Percentiles rank a stretch among this genome's conserved stretches.
Evolutionary conservation across 163 green algal species (phyloP).

Genomic region (Prototheca cutis): DNA sequence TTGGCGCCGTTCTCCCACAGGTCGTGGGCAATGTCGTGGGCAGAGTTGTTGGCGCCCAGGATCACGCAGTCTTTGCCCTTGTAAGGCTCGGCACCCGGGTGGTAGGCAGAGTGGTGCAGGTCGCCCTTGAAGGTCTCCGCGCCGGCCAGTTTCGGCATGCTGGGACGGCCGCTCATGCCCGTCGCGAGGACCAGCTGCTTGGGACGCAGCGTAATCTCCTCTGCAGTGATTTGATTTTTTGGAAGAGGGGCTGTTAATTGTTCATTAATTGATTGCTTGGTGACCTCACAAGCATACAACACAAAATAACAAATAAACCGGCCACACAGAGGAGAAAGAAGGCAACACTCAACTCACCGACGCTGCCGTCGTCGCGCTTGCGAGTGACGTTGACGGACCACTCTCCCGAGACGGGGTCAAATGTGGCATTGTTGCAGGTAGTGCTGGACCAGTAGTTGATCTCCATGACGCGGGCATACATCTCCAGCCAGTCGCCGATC

Average conservation of each 20-base stretch:
- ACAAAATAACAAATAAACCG: not conserved
- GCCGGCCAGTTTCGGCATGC: not conserved
- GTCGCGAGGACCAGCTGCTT: constrained; percentile 4
- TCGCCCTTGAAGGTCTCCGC: constrained; percentile 5
- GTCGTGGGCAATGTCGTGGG: constrained; percentile 3
- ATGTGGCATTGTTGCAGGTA: not conserved
- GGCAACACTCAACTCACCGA: not conserved
- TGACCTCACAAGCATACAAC: too few species aligned
- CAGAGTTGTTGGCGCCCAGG: constrained; percentile 6
- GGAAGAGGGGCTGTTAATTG: not conserved
- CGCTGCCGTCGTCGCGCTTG: not conserved
- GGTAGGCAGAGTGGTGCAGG: constrained; percentile 3
- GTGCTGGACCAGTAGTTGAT: constrained; percentile 7
- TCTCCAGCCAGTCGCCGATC: constrained; percentile 8
- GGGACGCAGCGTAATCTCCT: constrained; percentile 1
- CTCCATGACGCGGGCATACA: constrained; percentile 6
- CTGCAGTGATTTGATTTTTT: not conserved
- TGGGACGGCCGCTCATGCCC: constrained; percentile 2
- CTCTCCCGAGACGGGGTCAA: not conserved
- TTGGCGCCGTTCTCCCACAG: constrained; percentile 7
- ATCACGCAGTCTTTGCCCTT: constrained; percentile 2
- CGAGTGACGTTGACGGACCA: not conserved
- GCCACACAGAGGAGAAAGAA: not conserved
- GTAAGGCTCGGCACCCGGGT: constrained; percentile 5
- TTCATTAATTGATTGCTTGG: too few species aligned